Base-by-base conservation (phyloP, 192 early-diverging fungal species). In the Oehlia diaphana region DNA sequence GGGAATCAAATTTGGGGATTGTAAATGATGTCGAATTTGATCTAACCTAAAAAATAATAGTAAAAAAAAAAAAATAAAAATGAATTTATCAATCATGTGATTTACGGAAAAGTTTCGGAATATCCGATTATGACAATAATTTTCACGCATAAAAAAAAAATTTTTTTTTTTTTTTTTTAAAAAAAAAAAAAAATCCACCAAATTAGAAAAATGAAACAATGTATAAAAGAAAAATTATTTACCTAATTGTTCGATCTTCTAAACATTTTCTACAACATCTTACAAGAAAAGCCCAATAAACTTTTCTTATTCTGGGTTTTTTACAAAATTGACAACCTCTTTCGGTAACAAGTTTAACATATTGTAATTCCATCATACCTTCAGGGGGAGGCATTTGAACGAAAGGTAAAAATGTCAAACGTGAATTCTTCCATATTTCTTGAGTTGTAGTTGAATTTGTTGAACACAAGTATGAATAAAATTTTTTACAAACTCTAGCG, bases 221-320 rank as follows among this genome's bases (percentile, higher is more conserved):
- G 16, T 0, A 66, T 3, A 31, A 10, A 35, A 19, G 31, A 31
- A 16, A 68, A 5, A 37, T 37, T 3, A 37, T 37, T 26, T 68
- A 77, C 76, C 76, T 78, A 19, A 78, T 50, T 19, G 77, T 78
- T 70, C 77, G 31, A 12, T 69, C 49, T 28, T 69, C 67, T 26
- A 78, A 35, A 69, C 77, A 78, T 23, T 19, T 12, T 49, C 53
- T 47, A 61, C 77, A 78, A 69, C 63, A 53, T 61, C 77, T 23
- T 21, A 69, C 65, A 23, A n/a, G 42, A 61, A 78, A 78, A 35
- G 77, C 66, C 77, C 77, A 78, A 58, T 69, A 69, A 70, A 78
- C 58, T 62, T 74, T 74, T 74, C 73, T 74, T 35, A 74, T 53
- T 37, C 47, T 50, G 2, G 47, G 28, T 31, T 35, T 53, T 33